Conservation (phyloP, 1,284 basidiomycete species). For the Ceraceosorus guamensis region DNA sequence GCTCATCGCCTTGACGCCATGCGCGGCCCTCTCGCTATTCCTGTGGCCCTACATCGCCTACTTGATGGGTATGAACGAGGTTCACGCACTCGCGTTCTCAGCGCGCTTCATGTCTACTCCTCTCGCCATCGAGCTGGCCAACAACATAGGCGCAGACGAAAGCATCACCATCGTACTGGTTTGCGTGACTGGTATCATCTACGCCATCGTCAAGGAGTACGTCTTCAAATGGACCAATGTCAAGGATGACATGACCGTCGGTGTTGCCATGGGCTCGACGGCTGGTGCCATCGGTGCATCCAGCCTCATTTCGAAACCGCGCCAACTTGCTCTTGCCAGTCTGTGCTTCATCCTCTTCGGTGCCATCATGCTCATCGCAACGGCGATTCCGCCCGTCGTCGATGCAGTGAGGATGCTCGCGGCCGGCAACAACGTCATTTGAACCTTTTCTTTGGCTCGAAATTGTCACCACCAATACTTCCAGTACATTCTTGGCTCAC, state of each 20-base stretch:
- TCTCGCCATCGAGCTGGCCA: slow-evolving; percentile 32
- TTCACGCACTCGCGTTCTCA: slow-evolving; percentile 25
- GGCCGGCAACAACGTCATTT: too few species aligned
- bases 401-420: too few species aligned
- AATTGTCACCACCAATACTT: too few species aligned
- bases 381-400: slow-evolving; percentile 32
- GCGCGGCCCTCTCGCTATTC: slow-evolving; percentile 24
- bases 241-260: slow-evolving; percentile 26
- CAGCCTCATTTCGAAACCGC: slow-evolving; percentile 24
- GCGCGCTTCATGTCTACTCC: slow-evolving; percentile 36
- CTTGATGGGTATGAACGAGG: slow-evolving; percentile 21
- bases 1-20: slow-evolving; percentile 24
- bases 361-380: slow-evolving; percentile 26
- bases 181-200: slow-evolving; percentile 37
- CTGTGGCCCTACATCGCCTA: slow-evolving; percentile 26
- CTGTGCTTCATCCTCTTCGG: slow-evolving; percentile 36
- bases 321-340: slow-evolving; percentile 32
- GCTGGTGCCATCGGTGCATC: slow-evolving; percentile 35
- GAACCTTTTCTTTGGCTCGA: too few species aligned
- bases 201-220: slow-evolving; percentile 33
- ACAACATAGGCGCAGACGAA: slow-evolving; percentile 32
- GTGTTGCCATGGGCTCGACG: slow-evolving; percentile 34
- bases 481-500: too few species aligned
- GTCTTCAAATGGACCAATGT: slow-evolving; percentile 22
- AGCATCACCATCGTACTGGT: slow-evolving; percentile 36